Base-by-base conservation (phyloP, 2,329 filamentous ascomycete species). In the Penicillium polonicum region DNA sequence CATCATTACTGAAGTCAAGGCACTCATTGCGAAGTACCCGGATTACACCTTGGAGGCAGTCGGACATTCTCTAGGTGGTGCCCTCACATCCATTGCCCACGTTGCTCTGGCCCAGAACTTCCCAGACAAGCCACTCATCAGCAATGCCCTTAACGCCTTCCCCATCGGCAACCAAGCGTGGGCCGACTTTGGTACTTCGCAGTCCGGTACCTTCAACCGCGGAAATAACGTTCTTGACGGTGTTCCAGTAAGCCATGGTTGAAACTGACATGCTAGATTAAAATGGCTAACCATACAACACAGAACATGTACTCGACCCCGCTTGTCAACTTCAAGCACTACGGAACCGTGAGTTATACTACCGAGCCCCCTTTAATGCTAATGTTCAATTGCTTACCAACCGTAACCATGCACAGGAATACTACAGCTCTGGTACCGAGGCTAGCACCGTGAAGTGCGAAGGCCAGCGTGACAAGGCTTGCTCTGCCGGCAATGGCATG, bases 41-140 rank as follows among this genome's bases (percentile, higher is more conserved):
- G 64, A 63, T 17, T 72, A 71, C 48, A 66, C 64, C 6, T 48
- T 72, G 8, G 69, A 72, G 42, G 66, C 68, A 5, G 66, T 68
- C 17, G 69, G 70, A 12, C 70, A 73, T 54, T 72, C 70, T 1
- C 65, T 72, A 0, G 70, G 70, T 39, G 70, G 70, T 7, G 36
- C 70, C 2, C 65, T 72, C 10, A 72, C 70, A 1, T 72, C 70
- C 45, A 57, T 72, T 35, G 71, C 69, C 13, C 72, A 72, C 45
- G 65, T 72, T 29, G 69, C 68, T 19, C 59, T 72, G 21, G 58
- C 68, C 1, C 65, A 71, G 35, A 70, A 72, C 45, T 72, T 72
- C 56, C 70, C 70, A 1, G 61, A 48, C 8, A 70, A 66, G 35
- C 15, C 55, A n/a, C 55, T 72, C n/a, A 67, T 54, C 4, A 70